Evolutionary conservation across 2,329 filamentous ascomycete species (phyloP), one percentile per base, ranked within the genome.

Genomic region (Hypoxylon sp.): DNA sequence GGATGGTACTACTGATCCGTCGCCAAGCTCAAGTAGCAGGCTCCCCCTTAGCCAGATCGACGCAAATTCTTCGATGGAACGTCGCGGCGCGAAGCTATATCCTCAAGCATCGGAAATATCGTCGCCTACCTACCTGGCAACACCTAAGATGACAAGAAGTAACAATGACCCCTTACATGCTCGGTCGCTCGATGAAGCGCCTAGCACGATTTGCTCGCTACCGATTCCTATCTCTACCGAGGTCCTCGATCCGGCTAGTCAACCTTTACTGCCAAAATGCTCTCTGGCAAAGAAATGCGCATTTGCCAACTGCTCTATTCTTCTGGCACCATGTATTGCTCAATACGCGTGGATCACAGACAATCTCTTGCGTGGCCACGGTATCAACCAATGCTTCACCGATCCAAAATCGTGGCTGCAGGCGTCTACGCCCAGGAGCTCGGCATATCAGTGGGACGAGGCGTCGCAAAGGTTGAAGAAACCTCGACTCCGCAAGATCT

Each of bases 311-410:
- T 72, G 63, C 29, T 67, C 69, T 0, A 63, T 84, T 26, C 59
- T 84, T 1, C 67, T 83, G 1, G 73, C 78, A 0, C 76, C 77
- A 0, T 77, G 74, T 46, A 74, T 82, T 13, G 67, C 77, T 10
- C 55, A 66, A 2, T 72, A 72, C 8, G 71, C 71, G 0, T 71
- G 70, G 62, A 66, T 79, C 4, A 73, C 73, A 0, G 72, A 77
- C 1, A 67, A 72, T 18, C 66, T 83, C 0, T 68, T 83, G 1
- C 57, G 62, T 1, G 66, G 65, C 0, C 82, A 84, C 37, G 80
- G 80, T 1, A 68, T 82, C 31, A 27, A 61, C 2, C 50, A 68
- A 0, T 70, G 75, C 13, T 61, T 74, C 1, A 67, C 68, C 0
- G 70, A 80, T 3, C 70, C 77, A 0, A 62, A 70, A 10, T 62